These are phyloP conservation scores for Aspergillus bombycis DNA, from an alignment of 2,329 filamentous ascomycete species.

Conservation along the genomic window DNA sequence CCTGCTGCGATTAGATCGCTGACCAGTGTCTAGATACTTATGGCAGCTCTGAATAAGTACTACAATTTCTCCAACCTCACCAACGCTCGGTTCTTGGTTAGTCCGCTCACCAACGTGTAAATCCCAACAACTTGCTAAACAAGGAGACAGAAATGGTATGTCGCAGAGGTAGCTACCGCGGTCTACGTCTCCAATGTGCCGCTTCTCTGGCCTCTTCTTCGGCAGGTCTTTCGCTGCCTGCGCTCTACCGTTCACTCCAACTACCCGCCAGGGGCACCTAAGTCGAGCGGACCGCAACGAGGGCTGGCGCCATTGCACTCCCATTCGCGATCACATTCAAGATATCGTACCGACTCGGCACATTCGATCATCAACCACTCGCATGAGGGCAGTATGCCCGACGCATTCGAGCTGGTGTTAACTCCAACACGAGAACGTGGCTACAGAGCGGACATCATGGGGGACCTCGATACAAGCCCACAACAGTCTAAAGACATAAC, in stretches of 20 bases:
- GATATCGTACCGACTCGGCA: background rate
- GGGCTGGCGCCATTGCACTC: background rate
- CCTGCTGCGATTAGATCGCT: background rate
- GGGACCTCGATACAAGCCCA: background rate
- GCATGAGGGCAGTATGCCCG: background rate
- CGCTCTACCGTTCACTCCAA: background rate
- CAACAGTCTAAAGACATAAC: background rate
- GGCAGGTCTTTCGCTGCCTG: background rate
- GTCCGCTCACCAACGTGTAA: background rate
- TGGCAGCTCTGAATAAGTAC: constrained; percentile 2
- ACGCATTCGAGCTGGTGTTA: background rate
- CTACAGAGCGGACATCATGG: background rate
- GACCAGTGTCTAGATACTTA: background rate
- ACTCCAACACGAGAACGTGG: background rate
- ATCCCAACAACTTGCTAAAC: background rate
- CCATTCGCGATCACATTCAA: background rate
- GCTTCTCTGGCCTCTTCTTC: constrained; percentile 5
- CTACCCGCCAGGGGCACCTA: background rate
- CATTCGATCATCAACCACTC: background rate
- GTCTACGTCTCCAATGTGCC: constrained; percentile 5
- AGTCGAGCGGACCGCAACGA: background rate
- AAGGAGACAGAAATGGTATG: constrained; percentile 2
- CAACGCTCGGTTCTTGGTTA: background rate
- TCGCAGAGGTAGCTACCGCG: constrained; percentile 1
- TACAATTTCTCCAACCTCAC: background rate